Conservation (phyloP, 1,284 basidiomycete genomes). For the Apiotrichum akiyoshidainum region DNA sequence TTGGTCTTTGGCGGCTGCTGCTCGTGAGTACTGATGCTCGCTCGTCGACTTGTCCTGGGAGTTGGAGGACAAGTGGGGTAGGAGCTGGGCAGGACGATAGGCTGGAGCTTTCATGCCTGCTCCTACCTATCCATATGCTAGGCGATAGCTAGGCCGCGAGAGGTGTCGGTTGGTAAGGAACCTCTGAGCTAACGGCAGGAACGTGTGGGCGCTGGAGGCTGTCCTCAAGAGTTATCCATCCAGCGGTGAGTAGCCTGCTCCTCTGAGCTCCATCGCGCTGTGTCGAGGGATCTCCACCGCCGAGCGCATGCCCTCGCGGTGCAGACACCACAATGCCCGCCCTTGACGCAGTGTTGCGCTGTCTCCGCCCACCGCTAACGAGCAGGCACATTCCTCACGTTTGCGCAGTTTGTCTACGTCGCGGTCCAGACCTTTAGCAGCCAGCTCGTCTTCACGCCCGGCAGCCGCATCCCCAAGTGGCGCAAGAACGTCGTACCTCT, state of each 20-base stretch:
- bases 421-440: conserved; percentile 55
- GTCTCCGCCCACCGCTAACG: conserved; percentile 20
- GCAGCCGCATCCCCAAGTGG: conserved; percentile 17
- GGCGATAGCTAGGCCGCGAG: too few relatives aligned
- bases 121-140: too few relatives aligned
- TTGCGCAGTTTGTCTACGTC: conserved; percentile 75
- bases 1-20: conserved; percentile 79
- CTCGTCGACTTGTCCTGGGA: conserved; percentile 50
- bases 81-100: too few relatives aligned
- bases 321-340: too few relatives aligned
- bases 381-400: conserved; percentile 74
- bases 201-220: conserved; percentile 53
- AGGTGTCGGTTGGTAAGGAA: too few relatives aligned
- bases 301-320: too few relatives aligned
- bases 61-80: background rate
- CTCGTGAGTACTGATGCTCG: conserved; percentile 57
- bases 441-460: conserved; percentile 33
- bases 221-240: conserved; percentile 66
- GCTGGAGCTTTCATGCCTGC: too few relatives aligned
- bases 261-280: too few relatives aligned
- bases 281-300: too few relatives aligned
- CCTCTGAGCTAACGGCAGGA: conserved; percentile 34
- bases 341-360: too few relatives aligned
- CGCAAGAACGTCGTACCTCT: conserved; percentile 66
- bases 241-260: conserved; percentile 57